phyloP scores from a whole-genome alignment of 345 rosid genomes.

The Brassica nigra region DNA sequence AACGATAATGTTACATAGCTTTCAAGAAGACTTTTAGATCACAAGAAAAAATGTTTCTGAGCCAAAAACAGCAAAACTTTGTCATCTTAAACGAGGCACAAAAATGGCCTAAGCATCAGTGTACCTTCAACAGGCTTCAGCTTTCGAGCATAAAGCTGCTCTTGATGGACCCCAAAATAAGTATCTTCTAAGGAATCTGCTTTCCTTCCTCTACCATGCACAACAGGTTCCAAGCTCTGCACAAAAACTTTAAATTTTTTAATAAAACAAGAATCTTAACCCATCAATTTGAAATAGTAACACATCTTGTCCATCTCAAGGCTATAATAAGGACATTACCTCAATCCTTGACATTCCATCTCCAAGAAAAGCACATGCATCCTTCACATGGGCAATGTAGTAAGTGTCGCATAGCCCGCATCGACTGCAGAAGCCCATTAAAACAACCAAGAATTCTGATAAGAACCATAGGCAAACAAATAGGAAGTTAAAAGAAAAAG shows the following conservation, averaged over 20 bases:
- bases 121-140: slow-evolving; percentile 80
- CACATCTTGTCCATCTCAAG: slow-evolving; percentile 7
- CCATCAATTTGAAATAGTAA: background rate
- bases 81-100: slow-evolving; percentile 1
- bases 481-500: background rate
- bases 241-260: background rate
- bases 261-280: slow-evolving; percentile 16
- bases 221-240: slow-evolving; percentile 76
- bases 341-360: slow-evolving; percentile 96
- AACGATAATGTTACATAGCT: background rate
- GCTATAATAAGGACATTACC: slow-evolving; percentile 47
- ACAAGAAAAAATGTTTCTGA: background rate
- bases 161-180: slow-evolving; percentile 78
- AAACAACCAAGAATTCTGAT: background rate
- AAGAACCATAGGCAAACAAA: background rate
- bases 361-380: slow-evolving; percentile 93
- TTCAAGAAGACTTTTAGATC: background rate
- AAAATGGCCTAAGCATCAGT: slow-evolving; percentile 13
- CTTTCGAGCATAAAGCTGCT: slow-evolving; percentile 88
- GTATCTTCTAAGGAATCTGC: slow-evolving; percentile 71
- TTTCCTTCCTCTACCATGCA: slow-evolving; percentile 92
- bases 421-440: slow-evolving; percentile 46
- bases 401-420: slow-evolving; percentile 95
- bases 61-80: background rate
- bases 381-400: slow-evolving; percentile 90